These are phyloP conservation scores for Septoria petroselini DNA, from an alignment of 2,329 filamentous ascomycete species.

Conservation along the genomic window DNA sequence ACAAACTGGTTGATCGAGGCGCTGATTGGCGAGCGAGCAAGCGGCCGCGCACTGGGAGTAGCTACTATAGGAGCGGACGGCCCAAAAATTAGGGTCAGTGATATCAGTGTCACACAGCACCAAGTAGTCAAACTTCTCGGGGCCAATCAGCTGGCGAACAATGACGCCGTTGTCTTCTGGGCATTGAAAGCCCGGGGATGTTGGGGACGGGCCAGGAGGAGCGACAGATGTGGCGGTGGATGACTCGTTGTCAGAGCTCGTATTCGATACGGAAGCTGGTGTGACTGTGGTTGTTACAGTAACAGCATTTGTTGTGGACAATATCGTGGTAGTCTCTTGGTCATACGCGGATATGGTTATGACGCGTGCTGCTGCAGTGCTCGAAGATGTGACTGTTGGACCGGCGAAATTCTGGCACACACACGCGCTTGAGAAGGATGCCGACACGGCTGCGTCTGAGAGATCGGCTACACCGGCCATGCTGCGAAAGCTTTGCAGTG, in stretches of 20 bases:
- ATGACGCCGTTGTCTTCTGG: conserved; percentile 35
- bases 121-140: conserved; percentile 36
- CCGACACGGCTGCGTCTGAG: conserved; percentile 22
- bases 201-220: conserved; percentile 26
- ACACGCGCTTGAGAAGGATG: conserved; percentile 37
- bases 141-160: conserved; percentile 36
- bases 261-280: conserved; percentile 20
- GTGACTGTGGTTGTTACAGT: conserved; percentile 28
- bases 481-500: conserved; percentile 25
- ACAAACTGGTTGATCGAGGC: conserved; percentile 34
- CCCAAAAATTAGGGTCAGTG: conserved; percentile 30
- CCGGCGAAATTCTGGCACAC: conserved; percentile 30
- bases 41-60: conserved; percentile 37
- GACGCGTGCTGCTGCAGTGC: conserved; percentile 26
- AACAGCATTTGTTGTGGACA: conserved; percentile 11
- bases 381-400: conserved; percentile 31
- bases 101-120: conserved; percentile 37
- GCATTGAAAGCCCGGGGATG: conserved; percentile 33
- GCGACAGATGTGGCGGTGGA: conserved; percentile 7
- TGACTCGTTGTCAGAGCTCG: conserved; percentile 15
- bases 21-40: conserved; percentile 35
- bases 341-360: conserved; percentile 26
- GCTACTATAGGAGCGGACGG: conserved; percentile 29
- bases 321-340: conserved; percentile 24
- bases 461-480: conserved; percentile 16